phyloP scores from a whole-genome alignment of 1,284 basidiomycete genomes.

The Athelia psychrophila region DNA sequence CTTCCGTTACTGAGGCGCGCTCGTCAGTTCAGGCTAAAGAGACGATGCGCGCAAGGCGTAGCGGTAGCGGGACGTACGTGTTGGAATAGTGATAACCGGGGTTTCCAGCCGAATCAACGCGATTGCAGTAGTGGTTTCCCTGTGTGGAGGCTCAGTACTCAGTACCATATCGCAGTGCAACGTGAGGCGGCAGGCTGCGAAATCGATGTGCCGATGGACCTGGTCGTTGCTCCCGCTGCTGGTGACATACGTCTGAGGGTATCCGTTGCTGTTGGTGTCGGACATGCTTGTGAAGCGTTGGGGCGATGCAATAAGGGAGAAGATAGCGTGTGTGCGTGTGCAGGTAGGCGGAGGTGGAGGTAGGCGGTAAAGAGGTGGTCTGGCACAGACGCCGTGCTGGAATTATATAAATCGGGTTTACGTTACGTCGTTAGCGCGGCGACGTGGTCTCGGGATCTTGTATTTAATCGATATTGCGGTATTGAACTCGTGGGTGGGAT shows the following conservation, averaged over 20 bases:
- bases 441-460: too few species aligned
- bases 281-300: too few species aligned
- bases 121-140: slow-evolving; percentile 58
- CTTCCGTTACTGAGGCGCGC: slow-evolving; percentile 39
- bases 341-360: too few species aligned
- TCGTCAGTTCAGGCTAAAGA: background rate
- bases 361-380: too few species aligned
- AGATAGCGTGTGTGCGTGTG: too few species aligned
- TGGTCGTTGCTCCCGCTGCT: slow-evolving; percentile 48
- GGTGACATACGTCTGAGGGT: slow-evolving; percentile 29
- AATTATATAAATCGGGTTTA: too few species aligned
- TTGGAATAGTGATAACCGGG: slow-evolving; percentile 61
- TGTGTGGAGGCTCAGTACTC: slow-evolving; percentile 13
- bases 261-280: slow-evolving; percentile 10
- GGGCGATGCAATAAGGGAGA: too few species aligned
- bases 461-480: too few species aligned
- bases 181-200: background rate
- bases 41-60: background rate
- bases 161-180: background rate
- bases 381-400: too few species aligned
- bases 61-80: slow-evolving; percentile 25
- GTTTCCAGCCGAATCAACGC: slow-evolving; percentile 36
- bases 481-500: too few species aligned
- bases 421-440: too few species aligned
- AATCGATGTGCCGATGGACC: slow-evolving; percentile 24